Evolutionary conservation across 352 stramenopile genomes (phyloP).

Genomic region (Phytopythium aichiense): DNA sequence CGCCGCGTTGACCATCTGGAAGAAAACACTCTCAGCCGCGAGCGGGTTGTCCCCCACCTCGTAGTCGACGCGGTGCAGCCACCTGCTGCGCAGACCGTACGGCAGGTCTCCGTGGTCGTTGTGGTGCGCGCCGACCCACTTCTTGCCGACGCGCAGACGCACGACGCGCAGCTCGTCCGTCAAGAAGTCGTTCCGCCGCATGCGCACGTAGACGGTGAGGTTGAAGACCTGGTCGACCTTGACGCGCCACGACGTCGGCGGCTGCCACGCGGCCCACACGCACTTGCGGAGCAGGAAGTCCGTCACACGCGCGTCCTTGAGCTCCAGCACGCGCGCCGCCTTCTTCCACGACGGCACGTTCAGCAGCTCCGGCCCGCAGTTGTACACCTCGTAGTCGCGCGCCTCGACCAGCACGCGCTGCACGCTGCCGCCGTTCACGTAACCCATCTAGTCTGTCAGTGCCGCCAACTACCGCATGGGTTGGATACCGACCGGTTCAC

Average conservation of each 20-base stretch:
- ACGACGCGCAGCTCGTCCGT: conserved; percentile 50
- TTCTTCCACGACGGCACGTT: conserved; percentile 41
- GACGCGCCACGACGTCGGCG: conserved; percentile 53
- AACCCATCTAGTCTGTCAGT: background rate
- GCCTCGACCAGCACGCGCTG: conserved; percentile 44
- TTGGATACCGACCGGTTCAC: conserved; percentile 8
- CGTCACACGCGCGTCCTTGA: conserved; percentile 24
- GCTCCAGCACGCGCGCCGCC: conserved; percentile 22
- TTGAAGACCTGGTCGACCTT: conserved; percentile 69
- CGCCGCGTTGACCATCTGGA: conserved; percentile 39
- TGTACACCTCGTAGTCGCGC: conserved; percentile 49
- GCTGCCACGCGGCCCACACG: conserved; percentile 52
- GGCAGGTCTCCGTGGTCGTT: conserved; percentile 33
- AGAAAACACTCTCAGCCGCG: conserved; percentile 45
- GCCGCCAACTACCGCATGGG: no score
- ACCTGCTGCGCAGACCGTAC: conserved; percentile 28
- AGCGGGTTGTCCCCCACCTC: conserved; percentile 31
- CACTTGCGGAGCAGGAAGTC: conserved; percentile 38
- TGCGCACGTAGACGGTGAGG: conserved; percentile 36
- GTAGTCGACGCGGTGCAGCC: conserved; percentile 69
- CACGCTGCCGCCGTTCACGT: conserved; percentile 23
- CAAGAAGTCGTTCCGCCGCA: conserved; percentile 44
- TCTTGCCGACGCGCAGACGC: conserved; percentile 46
- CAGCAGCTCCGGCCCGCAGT: conserved; percentile 43
- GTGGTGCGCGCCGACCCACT: conserved; percentile 67